Evolutionary conservation across 2,329 filamentous ascomycete species (phyloP), one percentile per base, ranked within the genome.

Genomic region (Colletotrichum costaricense): DNA sequence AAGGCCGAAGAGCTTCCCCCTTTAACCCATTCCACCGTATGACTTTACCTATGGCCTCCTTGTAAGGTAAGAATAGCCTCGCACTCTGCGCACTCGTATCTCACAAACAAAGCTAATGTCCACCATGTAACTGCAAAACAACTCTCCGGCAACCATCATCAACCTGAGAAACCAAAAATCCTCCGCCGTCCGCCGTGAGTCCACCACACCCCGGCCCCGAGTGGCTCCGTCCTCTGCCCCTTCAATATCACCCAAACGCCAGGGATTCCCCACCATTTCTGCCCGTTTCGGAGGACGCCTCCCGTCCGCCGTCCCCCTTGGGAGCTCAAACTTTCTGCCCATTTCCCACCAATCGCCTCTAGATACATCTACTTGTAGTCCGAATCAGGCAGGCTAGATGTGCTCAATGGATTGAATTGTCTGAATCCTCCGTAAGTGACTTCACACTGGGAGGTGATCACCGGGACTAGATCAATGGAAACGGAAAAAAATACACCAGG

Each of bases 301-400:
- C 16, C 24, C 22, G 28, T 54, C 30, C 46, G 9, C 33, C 63
- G 55, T 26, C 14, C 64, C 56, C 63, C 42, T 2, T 16, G 16
- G 35, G 42, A 19, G 22, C 42, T 42, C 9, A 28, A 26, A 19
- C 28, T n/a, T 30, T n/a, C 46, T 30, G 42, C 28, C 66, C 64
- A 72, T 57, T 56, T 72, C 69, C 66, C 69, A 69, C 69, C 69
- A 72, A 69, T 72, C 58, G 54, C 12, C 2, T 68, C 52, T 30
- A 63, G 16, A 42, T 38, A 9, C 7, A 24, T 54, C 3, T 14
- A 9, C 19, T 38, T 9, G 22, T 26, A 3, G 3, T 38, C 52
- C 63, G 16, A 14, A 22, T 42, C 7, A 12, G 52, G 52, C 19
- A 28, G 35, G 16, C 24, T 46, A 2, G 11, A 8, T 6, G 22